Percentiles rank a stretch among this genome's conserved stretches.
These are phyloP conservation scores for Tolypocladium guangdongense DNA, from an alignment of 2,329 filamentous ascomycete genomes.

Conservation along the genomic window DNA sequence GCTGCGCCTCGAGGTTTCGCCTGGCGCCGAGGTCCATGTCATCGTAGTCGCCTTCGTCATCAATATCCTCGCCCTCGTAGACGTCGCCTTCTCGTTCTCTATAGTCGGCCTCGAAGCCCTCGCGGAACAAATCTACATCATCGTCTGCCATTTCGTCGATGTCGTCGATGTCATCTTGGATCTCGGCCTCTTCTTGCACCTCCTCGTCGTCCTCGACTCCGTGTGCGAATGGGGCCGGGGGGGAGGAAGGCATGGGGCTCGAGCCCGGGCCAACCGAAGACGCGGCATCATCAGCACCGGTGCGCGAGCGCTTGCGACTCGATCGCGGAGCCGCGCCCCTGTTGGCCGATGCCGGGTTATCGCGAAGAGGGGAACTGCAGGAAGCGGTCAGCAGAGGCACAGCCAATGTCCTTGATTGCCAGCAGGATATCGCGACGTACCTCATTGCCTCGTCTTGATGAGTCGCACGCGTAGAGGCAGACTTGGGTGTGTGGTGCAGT, in stretches of 20 bases:
- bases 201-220: constrained; percentile 62
- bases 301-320: constrained; percentile 45
- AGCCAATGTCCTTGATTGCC: neutral
- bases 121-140: constrained; percentile 66
- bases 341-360: constrained; percentile 75
- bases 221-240: constrained; percentile 48
- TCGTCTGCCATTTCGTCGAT: constrained; percentile 76
- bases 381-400: constrained; percentile 2
- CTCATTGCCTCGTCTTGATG: constrained; percentile 9
- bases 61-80: constrained; percentile 63
- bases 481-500: too few species aligned
- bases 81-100: constrained; percentile 52
- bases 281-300: constrained; percentile 36
- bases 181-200: constrained; percentile 58
- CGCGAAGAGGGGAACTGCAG: constrained; percentile 67
- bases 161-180: constrained; percentile 64
- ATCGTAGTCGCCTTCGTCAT: constrained; percentile 68
- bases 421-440: constrained; percentile 7
- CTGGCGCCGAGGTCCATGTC: constrained; percentile 56
- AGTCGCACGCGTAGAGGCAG: neutral
- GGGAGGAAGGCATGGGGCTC: constrained; percentile 56
- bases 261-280: constrained; percentile 43
- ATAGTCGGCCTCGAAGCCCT: constrained; percentile 65
- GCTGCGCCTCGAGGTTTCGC: constrained; percentile 59
- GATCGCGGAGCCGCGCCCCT: constrained; percentile 48